These are phyloP conservation scores for Penicillium thymicola DNA, from an alignment of 2,329 filamentous ascomycete species.

Conservation along the genomic window DNA sequence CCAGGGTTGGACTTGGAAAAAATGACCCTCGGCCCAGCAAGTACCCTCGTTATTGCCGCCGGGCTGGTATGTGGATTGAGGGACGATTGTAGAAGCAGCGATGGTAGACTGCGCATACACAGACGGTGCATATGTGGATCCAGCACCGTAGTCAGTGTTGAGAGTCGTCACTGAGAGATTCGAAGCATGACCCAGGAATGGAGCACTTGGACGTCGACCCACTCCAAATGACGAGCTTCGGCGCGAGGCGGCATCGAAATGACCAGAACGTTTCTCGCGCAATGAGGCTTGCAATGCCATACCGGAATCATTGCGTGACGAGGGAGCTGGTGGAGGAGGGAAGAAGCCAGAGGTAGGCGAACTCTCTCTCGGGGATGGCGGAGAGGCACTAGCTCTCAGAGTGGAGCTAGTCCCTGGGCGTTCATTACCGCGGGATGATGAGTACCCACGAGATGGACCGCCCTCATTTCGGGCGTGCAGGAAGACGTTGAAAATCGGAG, in stretches of 20 bases:
- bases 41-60: conserved; percentile 43
- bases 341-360: conserved; percentile 79
- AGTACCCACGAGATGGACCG: conserved; percentile 44
- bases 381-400: conserved; percentile 47
- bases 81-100: conserved; percentile 51
- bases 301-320: conserved; percentile 88
- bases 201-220: conserved; percentile 64
- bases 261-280: conserved; percentile 88
- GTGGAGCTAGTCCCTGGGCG: conserved; percentile 72
- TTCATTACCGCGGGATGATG: conserved; percentile 49
- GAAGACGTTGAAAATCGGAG: conserved; percentile 88
- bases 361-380: conserved; percentile 55
- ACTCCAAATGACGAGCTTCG: conserved; percentile 91
- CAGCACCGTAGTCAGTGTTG: conserved; percentile 37
- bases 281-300: conserved; percentile 82
- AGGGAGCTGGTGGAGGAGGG: conserved; percentile 71
- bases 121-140: conserved; percentile 49
- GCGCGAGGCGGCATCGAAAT: conserved; percentile 78
- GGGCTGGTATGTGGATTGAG: conserved; percentile 39
- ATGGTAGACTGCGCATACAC: conserved; percentile 51
- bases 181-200: conserved; percentile 64
- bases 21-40: conserved; percentile 49
- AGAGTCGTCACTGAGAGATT: conserved; percentile 46
- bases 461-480: conserved; percentile 68
- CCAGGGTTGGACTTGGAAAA: conserved; percentile 43